These are phyloP conservation scores for Cladophialophora yegresii DNA, from an alignment of 2,329 filamentous ascomycete genomes.

Conservation along the genomic window DNA sequence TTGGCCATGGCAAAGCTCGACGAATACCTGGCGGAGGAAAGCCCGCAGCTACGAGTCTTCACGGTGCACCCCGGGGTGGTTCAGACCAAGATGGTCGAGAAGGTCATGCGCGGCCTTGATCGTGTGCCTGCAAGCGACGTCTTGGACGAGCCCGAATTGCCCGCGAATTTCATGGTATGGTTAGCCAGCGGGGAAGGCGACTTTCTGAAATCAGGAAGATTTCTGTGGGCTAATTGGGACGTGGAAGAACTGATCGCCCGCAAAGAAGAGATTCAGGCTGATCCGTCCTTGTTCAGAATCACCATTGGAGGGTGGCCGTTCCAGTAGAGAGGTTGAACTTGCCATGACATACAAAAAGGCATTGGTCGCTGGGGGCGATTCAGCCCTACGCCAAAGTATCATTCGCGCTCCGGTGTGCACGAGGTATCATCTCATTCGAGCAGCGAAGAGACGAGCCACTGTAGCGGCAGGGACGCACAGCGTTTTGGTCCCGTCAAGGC, in stretches of 20 bases:
- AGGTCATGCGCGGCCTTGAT: constrained; percentile 20
- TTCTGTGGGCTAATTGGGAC: constrained; percentile 47
- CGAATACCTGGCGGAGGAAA: constrained; percentile 48
- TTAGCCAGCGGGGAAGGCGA: constrained; percentile 43
- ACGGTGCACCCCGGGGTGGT: constrained; percentile 49
- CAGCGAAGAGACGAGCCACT: neutral
- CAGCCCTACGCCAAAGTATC: neutral
- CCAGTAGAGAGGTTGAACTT: constrained; percentile 1
- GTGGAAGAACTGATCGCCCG: constrained; percentile 49
- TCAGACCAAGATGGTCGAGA: constrained; percentile 40
- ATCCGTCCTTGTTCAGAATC: constrained; percentile 24
- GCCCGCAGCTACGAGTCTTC: constrained; percentile 45
- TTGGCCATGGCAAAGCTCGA: constrained; percentile 47
- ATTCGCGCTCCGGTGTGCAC: neutral
- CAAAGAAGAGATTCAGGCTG: constrained; percentile 41
- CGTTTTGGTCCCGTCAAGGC: neutral
- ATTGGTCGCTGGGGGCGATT: neutral
- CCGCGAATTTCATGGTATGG: constrained; percentile 43
- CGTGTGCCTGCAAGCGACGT: constrained; percentile 31
- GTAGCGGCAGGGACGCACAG: neutral
- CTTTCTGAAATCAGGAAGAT: constrained; percentile 45
- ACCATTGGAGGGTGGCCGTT: constrained; percentile 33
- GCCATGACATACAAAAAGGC: neutral
- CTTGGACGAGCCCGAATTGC: constrained; percentile 29
- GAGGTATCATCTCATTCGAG: neutral